phyloP scores from a whole-genome alignment of 108 stramenopile genomes.

The Cyclotella sp. region DNA sequence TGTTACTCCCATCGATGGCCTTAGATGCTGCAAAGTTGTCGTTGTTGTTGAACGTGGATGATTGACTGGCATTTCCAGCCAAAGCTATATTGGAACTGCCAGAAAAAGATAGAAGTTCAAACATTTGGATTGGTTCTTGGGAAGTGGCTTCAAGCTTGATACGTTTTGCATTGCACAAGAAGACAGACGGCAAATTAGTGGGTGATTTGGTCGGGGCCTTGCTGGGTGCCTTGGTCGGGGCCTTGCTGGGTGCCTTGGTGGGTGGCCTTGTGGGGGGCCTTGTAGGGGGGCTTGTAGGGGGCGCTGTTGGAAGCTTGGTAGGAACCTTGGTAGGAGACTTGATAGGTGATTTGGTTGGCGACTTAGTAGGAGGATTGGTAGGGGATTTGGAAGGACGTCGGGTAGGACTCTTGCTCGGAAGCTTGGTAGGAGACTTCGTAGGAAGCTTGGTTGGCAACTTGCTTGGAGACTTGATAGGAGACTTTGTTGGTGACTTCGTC shows the following conservation, averaged over 20 bases:
- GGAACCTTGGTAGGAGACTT: too few relatives aligned
- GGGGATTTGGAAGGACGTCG: neutral
- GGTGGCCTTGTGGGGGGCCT: neutral
- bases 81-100: neutral
- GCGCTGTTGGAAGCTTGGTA: neutral
- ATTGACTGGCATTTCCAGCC: neutral
- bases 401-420: too few relatives aligned
- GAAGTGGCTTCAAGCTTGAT: neutral
- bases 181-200: neutral
- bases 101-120: neutral
- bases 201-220: neutral
- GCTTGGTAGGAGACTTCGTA: too few relatives aligned
- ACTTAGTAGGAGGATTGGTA: neutral
- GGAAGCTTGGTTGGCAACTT: neutral
- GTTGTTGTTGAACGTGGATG: neutral
- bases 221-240: neutral
- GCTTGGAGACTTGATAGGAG: neutral
- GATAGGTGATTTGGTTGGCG: neutral
- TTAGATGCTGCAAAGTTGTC: neutral
- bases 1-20: neutral
- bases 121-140: neutral
- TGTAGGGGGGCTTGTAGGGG: neutral
- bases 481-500: too few relatives aligned
- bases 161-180: neutral
- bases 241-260: neutral